Conservation (phyloP, 2,329 filamentous ascomycete species). For the Exophiala dermatitidis region DNA sequence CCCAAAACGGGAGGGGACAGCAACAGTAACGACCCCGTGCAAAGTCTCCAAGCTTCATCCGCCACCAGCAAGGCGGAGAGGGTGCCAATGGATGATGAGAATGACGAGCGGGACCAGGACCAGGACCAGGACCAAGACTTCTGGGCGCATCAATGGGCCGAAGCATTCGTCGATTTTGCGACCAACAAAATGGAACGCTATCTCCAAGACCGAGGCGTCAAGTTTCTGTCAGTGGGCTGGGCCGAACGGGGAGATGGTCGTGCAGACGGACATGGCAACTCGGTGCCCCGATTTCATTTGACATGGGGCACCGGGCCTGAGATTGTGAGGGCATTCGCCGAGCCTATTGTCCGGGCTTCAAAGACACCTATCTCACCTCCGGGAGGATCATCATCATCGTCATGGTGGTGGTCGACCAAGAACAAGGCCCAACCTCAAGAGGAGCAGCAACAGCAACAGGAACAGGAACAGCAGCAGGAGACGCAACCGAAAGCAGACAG, state of each 20-base stretch:
- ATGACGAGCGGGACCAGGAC: no score
- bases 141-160: conserved; percentile 57
- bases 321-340: conserved; percentile 51
- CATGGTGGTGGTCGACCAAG: neutral
- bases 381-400: neutral
- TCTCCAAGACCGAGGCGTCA: conserved; percentile 47
- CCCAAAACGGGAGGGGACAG: neutral
- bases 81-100: no score
- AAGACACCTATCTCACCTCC: conserved; percentile 29
- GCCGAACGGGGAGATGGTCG: conserved; percentile 53
- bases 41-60: no score
- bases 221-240: conserved; percentile 53
- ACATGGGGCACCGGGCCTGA: conserved; percentile 57
- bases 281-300: conserved; percentile 56
- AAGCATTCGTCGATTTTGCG: conserved; percentile 58
- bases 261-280: conserved; percentile 55
- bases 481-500: no score
- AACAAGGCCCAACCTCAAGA: neutral
- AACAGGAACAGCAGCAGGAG: conserved; percentile 16
- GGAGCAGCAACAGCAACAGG: neutral
- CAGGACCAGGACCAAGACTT: conserved; percentile 36
- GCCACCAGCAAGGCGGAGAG: no score
- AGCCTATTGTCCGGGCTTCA: conserved; percentile 47
- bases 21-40: neutral
- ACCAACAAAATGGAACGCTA: conserved; percentile 53